Evolutionary conservation across 1,139 yeast genomes (phyloP).

Genomic region (Saccharomyces hybrid): DNA sequence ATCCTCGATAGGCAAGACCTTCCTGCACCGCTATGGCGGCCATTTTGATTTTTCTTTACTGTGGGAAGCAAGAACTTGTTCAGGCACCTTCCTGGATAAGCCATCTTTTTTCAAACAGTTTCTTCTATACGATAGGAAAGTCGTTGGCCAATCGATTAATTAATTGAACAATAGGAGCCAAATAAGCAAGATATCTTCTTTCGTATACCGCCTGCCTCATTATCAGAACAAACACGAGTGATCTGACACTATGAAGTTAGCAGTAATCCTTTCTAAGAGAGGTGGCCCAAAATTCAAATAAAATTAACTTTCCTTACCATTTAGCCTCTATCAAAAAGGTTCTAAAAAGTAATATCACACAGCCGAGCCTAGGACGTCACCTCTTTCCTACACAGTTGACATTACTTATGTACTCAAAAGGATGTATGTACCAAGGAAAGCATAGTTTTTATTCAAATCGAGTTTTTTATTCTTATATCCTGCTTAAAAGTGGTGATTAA

Average conservation of each 20-base stretch:
- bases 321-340: background rate
- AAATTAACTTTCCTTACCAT: background rate
- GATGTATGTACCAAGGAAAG: background rate
- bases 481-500: background rate
- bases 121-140: background rate
- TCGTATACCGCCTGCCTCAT: background rate
- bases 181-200: background rate
- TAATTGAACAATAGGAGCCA: background rate
- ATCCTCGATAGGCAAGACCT: background rate
- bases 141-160: background rate
- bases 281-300: background rate
- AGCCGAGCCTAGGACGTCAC: background rate
- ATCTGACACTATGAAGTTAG: background rate
- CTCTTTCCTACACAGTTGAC: background rate
- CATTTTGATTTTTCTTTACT: background rate
- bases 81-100: background rate
- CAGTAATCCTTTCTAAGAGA: background rate
- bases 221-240: background rate
- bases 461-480: background rate
- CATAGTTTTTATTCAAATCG: background rate
- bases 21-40: background rate
- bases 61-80: background rate
- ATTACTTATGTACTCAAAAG: background rate
- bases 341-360: background rate
- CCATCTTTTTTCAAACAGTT: background rate